Percentiles rank a stretch among this genome's conserved stretches.
Conservation (phyloP, 176 grass and related monocot genomes). For the Hyparrhenia diplandra region DNA sequence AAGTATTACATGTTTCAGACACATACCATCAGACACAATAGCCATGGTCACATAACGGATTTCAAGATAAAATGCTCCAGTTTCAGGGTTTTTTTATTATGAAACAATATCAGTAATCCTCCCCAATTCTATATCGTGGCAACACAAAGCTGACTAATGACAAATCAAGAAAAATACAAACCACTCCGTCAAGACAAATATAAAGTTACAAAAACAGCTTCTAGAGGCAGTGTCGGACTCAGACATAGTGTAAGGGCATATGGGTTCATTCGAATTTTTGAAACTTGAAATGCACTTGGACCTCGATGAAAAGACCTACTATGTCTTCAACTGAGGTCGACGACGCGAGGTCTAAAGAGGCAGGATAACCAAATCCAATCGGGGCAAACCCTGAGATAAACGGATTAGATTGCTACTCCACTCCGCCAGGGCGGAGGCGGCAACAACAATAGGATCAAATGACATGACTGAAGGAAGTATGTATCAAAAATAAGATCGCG, state of each 20-base stretch:
- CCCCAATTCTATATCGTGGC: neutral
- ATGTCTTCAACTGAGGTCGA: neutral
- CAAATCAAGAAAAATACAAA: neutral
- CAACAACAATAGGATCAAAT: neutral
- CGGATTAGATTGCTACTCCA: neutral
- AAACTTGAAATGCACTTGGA: neutral
- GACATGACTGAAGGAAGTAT: too few relatives aligned
- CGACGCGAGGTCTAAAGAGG: neutral
- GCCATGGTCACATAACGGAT: neutral
- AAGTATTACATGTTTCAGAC: neutral
- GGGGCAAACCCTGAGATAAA: neutral
- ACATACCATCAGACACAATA: neutral
- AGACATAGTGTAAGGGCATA: neutral
- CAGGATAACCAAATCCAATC: neutral
- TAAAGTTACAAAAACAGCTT: neutral
- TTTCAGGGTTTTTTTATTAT: neutral
- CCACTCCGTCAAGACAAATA: neutral
- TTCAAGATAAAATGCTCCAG: neutral
- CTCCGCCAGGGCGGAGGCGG: too few relatives aligned
- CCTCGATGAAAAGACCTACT: neutral
- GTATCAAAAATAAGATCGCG: neutral
- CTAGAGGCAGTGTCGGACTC: neutral
- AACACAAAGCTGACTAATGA: neutral
- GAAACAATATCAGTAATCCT: neutral
- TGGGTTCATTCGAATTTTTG: neutral